Percentiles rank a stretch among this genome's conserved stretches.
Conservation (phyloP, 495 filamentous ascomycete species). For the Articulospora tetracladia region DNA sequence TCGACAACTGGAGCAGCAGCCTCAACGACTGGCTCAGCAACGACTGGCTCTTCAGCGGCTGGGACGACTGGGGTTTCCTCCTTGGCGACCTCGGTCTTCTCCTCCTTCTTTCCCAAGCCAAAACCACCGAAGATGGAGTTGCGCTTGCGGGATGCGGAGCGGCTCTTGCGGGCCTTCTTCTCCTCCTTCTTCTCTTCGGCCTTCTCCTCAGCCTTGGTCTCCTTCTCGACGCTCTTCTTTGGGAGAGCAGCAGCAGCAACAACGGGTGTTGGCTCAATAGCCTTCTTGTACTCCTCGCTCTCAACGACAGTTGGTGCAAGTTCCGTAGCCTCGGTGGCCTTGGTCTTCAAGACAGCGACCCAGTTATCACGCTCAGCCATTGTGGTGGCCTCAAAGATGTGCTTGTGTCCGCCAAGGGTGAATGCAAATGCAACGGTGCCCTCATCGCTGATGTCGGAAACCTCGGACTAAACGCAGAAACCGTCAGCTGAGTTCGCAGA, state of each 20-base stretch:
- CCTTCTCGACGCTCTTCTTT: constrained; percentile 41
- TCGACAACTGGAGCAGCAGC: constrained; percentile 24
- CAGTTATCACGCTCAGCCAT: constrained; percentile 84
- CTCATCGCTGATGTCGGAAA: constrained; percentile 71
- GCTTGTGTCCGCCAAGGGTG: constrained; percentile 81
- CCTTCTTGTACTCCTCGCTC: constrained; percentile 75
- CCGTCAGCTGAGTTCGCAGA: not conserved
- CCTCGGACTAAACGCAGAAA: constrained; percentile 56
- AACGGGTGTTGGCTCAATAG: constrained; percentile 64
- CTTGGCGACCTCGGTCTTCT: constrained; percentile 47
- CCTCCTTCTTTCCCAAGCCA: constrained; percentile 65
- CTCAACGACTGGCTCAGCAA: constrained; percentile 29
- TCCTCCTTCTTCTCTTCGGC: constrained; percentile 47
- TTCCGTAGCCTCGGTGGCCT: constrained; percentile 74
- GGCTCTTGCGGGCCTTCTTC: constrained; percentile 47
- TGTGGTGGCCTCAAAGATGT: constrained; percentile 76
- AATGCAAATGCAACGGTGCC: constrained; percentile 78
- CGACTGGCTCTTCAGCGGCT: constrained; percentile 35
- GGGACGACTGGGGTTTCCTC: constrained; percentile 33
- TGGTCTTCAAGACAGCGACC: constrained; percentile 72
- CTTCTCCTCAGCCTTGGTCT: constrained; percentile 36
- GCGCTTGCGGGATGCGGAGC: constrained; percentile 86
- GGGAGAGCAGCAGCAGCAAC: constrained; percentile 39
- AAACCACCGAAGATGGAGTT: constrained; percentile 78
- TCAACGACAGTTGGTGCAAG: constrained; percentile 61